Conservation (phyloP, 495 filamentous ascomycete genomes). For the Penicillium paxilli region DNA sequence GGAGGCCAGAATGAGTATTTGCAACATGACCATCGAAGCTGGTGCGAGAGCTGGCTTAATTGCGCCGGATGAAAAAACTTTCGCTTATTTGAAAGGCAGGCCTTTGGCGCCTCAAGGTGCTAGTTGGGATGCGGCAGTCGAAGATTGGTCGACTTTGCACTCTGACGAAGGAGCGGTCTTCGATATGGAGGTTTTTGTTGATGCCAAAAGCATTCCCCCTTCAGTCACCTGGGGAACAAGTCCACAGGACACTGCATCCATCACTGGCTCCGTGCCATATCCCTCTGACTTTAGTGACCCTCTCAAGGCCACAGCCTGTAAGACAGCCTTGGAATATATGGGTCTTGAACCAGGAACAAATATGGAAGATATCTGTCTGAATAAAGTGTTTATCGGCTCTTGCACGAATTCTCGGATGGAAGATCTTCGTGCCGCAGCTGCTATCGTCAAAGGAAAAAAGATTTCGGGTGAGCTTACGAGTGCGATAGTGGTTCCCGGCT, state of each 20-base stretch:
- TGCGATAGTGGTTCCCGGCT: slow-evolving; percentile 95
- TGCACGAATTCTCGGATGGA: slow-evolving; percentile 98
- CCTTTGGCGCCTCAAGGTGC: slow-evolving; percentile 84
- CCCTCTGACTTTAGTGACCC: slow-evolving; percentile 84
- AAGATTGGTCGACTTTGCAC: slow-evolving; percentile 84
- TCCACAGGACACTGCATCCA: slow-evolving; percentile 92
- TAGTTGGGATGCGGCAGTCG: slow-evolving; percentile 87
- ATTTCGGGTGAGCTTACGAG: slow-evolving; percentile 84
- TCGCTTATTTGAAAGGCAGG: slow-evolving; percentile 88
- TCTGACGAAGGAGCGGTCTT: slow-evolving; percentile 84
- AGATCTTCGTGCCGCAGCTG: slow-evolving; percentile 88
- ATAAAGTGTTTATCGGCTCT: slow-evolving; percentile 97
- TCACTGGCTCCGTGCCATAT: slow-evolving; percentile 84
- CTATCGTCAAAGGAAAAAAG: slow-evolving; percentile 81
- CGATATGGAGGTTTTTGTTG: slow-evolving; percentile 82
- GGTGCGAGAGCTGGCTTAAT: slow-evolving; percentile 96
- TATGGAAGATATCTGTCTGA: slow-evolving; percentile 86
- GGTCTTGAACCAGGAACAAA: slow-evolving; percentile 79
- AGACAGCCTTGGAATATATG: slow-evolving; percentile 92
- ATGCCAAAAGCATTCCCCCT: slow-evolving; percentile 88
- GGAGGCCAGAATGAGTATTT: slow-evolving; percentile 98
- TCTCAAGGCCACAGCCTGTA: slow-evolving; percentile 75
- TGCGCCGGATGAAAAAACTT: slow-evolving; percentile 89
- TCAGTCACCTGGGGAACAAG: slow-evolving; percentile 97
- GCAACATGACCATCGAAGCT: slow-evolving; percentile 99